Evolutionary conservation across 805 yeast species (phyloP), one percentile per base, ranked within the genome.

Genomic region (Ogataea nitratoaversa): DNA sequence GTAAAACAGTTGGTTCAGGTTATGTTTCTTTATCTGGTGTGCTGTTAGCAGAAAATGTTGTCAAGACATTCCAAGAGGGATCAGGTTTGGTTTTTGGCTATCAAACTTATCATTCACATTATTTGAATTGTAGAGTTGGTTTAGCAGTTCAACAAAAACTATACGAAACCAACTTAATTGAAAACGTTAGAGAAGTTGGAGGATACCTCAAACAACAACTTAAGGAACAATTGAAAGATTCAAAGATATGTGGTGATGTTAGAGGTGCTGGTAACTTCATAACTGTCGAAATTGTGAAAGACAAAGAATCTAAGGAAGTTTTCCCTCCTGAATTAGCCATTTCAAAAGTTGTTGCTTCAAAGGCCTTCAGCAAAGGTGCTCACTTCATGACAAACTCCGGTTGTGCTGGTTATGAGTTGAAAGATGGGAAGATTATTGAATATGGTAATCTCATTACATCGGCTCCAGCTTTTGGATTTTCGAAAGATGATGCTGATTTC

Each of bases 221-320:
- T 35, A 57, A 59, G 42, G 59, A 58, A 25, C 56, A 58, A 30
- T 48, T 71, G 18, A 60, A 61, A 33, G 62, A 62, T 33, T 54
- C 53, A 43, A 59, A 59, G 37, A 63, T 69, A 36, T 77, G 68
- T 18, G 84, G 82, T 43, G 79, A 79, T 48, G 71, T 79, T 29
- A 70, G 85, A 59, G 85, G 85, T 40, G 63, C 75, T 42, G 84
- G 84, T 45, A 73, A 76, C 30, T 79, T 79, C 60, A 67, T 80
- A 71, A 65, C 78, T 4, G 51, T 79, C 34, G 84, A 79, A 57
- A 64, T 76, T 37, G 82, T 77, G 42, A 68, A 74, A 51, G 69
- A 78, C 52, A 72, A 67, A 46, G 57, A 52, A 14, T 70, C 82
- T 14, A 77, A 75, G 50, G 74, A 73, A 54, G 63, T 71, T 9